Percentiles rank a stretch among this genome's conserved stretches.
Conservation (phyloP, 495 filamentous ascomycete genomes). For the Endocarpon pusillum region DNA sequence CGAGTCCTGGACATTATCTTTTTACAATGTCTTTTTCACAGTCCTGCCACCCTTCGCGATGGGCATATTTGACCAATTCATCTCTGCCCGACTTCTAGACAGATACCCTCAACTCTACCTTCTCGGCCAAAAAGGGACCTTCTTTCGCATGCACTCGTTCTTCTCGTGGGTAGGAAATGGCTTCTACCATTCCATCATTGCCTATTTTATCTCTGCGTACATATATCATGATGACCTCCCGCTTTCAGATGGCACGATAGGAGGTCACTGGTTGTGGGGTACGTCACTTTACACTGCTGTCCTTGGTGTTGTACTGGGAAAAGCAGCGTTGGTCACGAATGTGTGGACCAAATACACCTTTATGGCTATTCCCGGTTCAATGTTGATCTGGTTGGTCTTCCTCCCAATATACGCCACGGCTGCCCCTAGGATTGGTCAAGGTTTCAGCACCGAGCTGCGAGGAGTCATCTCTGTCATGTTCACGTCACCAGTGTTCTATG, state of each 20-base stretch:
- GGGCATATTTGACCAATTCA: slow-evolving; percentile 96
- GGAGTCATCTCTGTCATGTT: slow-evolving; percentile 72
- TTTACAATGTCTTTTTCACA: slow-evolving; percentile 99
- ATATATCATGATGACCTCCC: slow-evolving; percentile 69
- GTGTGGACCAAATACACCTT: slow-evolving; percentile 98
- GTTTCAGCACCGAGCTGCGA: slow-evolving; percentile 66
- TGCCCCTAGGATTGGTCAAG: slow-evolving; percentile 61
- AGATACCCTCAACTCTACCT: slow-evolving; percentile 94
- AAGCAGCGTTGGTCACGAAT: slow-evolving; percentile 87
- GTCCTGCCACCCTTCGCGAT: slow-evolving; percentile 85
- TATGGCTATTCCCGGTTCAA: slow-evolving; percentile 85
- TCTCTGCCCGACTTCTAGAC: slow-evolving; percentile 88
- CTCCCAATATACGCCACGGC: slow-evolving; percentile 80
- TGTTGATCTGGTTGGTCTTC: slow-evolving; percentile 83
- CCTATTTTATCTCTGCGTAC: slow-evolving; percentile 68
- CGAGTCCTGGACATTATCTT: slow-evolving; percentile 97
- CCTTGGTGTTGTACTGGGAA: slow-evolving; percentile 81
- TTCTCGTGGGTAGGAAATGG: slow-evolving; percentile 84
- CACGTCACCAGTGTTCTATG: slow-evolving; percentile 71
- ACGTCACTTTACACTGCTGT: slow-evolving; percentile 80
- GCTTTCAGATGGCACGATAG: slow-evolving; percentile 53
- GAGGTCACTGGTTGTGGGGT: slow-evolving; percentile 97
- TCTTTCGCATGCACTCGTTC: slow-evolving; percentile 86
- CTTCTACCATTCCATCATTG: slow-evolving; percentile 85
- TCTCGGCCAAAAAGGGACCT: slow-evolving; percentile 76